phyloP scores from a whole-genome alignment of 2,329 filamentous ascomycete genomes.

The Apiospora aurea region DNA sequence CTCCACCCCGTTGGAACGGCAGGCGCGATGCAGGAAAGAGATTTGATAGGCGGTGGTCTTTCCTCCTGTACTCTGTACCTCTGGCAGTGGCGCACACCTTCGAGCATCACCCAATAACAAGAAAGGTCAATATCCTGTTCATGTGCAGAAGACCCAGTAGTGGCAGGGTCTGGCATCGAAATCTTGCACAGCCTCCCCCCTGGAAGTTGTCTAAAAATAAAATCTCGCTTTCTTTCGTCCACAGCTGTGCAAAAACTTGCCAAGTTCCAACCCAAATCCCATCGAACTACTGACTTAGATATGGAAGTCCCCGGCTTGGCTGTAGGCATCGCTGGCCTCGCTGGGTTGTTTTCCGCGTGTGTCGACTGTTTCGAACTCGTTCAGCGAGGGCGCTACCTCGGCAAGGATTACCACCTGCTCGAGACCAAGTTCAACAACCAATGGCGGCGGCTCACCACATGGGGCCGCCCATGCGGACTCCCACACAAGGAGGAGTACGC shows the following conservation, averaged over 20 bases:
- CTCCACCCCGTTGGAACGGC: no score
- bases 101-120: no score
- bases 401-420: constrained; percentile 20
- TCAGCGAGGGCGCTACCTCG: constrained; percentile 13
- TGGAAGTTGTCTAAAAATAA: background rate
- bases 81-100: no score
- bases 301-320: background rate
- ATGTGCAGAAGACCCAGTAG: no score
- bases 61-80: no score
- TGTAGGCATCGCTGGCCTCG: background rate
- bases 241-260: background rate
- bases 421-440: constrained; percentile 27
- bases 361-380: constrained; percentile 28
- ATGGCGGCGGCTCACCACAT: constrained; percentile 9
- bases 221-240: background rate
- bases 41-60: no score
- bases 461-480: constrained; percentile 24
- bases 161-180: background rate
- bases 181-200: background rate
- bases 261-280: background rate
- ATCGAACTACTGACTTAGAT: no score
- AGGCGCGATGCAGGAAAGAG: no score
- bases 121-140: no score
- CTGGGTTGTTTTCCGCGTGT: constrained; percentile 24
- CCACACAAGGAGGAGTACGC: background rate